phyloP scores from a whole-genome alignment of 495 filamentous ascomycete species.

The Xeromyces bisporus region DNA sequence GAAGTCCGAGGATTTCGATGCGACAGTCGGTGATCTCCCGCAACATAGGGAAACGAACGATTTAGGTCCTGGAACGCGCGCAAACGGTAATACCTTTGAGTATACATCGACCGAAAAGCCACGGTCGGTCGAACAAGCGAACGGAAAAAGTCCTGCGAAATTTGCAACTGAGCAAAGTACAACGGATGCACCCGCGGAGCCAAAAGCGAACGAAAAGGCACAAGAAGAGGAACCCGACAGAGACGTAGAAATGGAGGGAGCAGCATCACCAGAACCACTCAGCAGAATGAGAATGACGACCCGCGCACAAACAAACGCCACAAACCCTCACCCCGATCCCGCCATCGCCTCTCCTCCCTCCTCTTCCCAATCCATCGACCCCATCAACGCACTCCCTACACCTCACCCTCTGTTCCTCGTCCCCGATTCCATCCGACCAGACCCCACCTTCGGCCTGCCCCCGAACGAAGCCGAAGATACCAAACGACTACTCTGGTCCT shows the following conservation, averaged over 20 bases:
- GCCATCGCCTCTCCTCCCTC: conserved; percentile 25
- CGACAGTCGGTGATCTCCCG: conserved; percentile 21
- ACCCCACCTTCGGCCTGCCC: conserved; percentile 66
- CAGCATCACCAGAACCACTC: conserved; percentile 25
- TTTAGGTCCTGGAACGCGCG: conserved; percentile 1
- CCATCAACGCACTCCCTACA: conserved; percentile 29
- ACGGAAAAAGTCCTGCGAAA: conserved; percentile 5
- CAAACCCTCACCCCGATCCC: conserved; percentile 14
- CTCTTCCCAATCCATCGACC: conserved; percentile 31
- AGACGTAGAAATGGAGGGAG: conserved; percentile 25
- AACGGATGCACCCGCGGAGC: not conserved
- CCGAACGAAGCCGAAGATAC: conserved; percentile 75
- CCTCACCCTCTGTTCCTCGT: conserved; percentile 80
- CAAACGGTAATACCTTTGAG: conserved; percentile 5
- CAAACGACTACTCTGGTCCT: conserved; percentile 61
- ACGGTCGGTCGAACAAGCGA: conserved; percentile 4
- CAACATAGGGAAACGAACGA: conserved; percentile 13
- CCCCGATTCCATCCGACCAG: conserved; percentile 49
- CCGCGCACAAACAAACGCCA: conserved; percentile 43
- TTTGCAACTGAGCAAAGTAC: no score
- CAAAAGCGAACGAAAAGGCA: conserved; percentile 4
- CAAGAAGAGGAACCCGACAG: conserved; percentile 12
- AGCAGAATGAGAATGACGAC: conserved; percentile 64
- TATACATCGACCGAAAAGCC: not conserved
- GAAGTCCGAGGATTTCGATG: conserved; percentile 10